These are phyloP conservation scores for Conticribra guillardii DNA, from an alignment of 108 stramenopile genomes.

Conservation along the genomic window DNA sequence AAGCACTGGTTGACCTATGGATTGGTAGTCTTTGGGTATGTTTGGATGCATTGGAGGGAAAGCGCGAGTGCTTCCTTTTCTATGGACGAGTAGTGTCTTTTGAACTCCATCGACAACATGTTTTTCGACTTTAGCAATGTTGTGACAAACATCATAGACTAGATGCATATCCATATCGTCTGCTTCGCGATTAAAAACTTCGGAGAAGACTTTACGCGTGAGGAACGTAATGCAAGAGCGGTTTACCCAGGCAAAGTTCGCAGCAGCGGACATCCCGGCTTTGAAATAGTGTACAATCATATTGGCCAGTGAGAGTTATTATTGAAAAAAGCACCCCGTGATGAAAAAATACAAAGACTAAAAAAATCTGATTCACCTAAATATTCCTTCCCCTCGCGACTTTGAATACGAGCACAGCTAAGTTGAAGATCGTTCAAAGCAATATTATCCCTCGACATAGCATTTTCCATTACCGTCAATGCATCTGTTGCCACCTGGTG, in stretches of 20 bases:
- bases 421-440: slow-evolving; percentile 83
- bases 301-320: not conserved
- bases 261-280: slow-evolving; percentile 77
- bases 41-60: slow-evolving; percentile 88
- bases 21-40: slow-evolving; percentile 87
- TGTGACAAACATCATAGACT: slow-evolving; percentile 88
- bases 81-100: slow-evolving; percentile 84
- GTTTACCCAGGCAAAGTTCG: slow-evolving; percentile 92
- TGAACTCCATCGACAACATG: slow-evolving; percentile 73
- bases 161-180: slow-evolving; percentile 91
- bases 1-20: slow-evolving; percentile 84
- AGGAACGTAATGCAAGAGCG: slow-evolving; percentile 82
- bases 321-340: slow-evolving; percentile 7
- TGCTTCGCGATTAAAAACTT: slow-evolving; percentile 73
- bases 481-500: slow-evolving; percentile 92
- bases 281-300: not conserved
- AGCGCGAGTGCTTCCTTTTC: slow-evolving; percentile 84
- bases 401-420: slow-evolving; percentile 76
- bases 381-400: slow-evolving; percentile 83
- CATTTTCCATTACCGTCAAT: slow-evolving; percentile 76
- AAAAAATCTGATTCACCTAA: slow-evolving; percentile 33
- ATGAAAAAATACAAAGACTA: not conserved
- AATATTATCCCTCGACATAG: slow-evolving; percentile 79
- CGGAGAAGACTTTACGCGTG: slow-evolving; percentile 78
- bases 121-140: slow-evolving; percentile 89